These are phyloP conservation scores for Colletotrichum sojae DNA, from an alignment of 2,329 filamentous ascomycete species.

Conservation along the genomic window DNA sequence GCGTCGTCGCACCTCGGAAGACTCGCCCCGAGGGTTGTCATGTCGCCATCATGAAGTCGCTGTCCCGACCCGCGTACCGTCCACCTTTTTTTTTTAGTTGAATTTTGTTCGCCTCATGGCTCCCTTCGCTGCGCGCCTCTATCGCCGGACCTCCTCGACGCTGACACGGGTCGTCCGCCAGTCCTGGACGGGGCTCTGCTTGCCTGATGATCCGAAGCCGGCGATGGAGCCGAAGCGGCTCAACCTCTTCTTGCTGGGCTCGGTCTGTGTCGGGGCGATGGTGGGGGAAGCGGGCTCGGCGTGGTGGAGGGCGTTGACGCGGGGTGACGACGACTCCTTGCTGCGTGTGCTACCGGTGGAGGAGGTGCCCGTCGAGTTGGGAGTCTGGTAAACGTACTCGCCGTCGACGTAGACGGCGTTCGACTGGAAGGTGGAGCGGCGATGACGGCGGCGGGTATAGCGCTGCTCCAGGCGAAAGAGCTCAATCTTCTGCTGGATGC, in stretches of 20 bases:
- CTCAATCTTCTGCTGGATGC: slow-evolving; percentile 81
- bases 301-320: slow-evolving; percentile 55
- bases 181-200: slow-evolving; percentile 54
- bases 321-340: slow-evolving; percentile 48
- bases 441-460: slow-evolving; percentile 89
- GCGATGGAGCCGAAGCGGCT: slow-evolving; percentile 71
- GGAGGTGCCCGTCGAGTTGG: slow-evolving; percentile 71
- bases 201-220: slow-evolving; percentile 62
- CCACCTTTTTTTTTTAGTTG: slow-evolving; percentile 9
- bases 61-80: slow-evolving; percentile 22
- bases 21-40: slow-evolving; percentile 31
- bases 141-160: slow-evolving; percentile 42
- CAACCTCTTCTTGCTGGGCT: slow-evolving; percentile 62
- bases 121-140: slow-evolving; percentile 1
- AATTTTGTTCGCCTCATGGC: background rate
- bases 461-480: slow-evolving; percentile 95
- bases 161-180: slow-evolving; percentile 56
- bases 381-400: slow-evolving; percentile 88
- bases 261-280: slow-evolving; percentile 43
- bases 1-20: slow-evolving; percentile 34
- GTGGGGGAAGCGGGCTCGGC: slow-evolving; percentile 48
- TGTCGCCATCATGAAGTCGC: slow-evolving; percentile 38
- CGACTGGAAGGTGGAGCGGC: slow-evolving; percentile 89
- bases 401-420: slow-evolving; percentile 95
- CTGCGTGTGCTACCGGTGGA: slow-evolving; percentile 56